Percentiles rank a stretch among this genome's conserved stretches.
phyloP scores from a whole-genome alignment of 2,329 filamentous ascomycete species.

The Phialemonium atrogriseum region DNA sequence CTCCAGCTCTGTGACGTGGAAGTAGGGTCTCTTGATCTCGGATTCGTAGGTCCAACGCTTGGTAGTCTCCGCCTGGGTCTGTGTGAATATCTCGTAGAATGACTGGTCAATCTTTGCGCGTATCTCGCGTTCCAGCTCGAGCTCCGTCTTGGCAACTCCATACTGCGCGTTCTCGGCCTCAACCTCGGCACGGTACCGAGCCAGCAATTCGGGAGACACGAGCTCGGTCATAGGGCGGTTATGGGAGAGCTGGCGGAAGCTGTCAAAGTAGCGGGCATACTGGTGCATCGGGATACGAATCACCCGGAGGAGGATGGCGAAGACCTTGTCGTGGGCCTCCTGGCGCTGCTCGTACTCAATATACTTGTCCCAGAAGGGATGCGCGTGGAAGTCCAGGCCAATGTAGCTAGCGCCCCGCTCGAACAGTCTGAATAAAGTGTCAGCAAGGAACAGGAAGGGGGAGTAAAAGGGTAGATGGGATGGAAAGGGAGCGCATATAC shows the following conservation, averaged over 20 bases:
- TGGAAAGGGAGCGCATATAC: conserved; percentile 52
- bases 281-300: conserved; percentile 92
- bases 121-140: conserved; percentile 77
- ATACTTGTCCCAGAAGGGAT: conserved; percentile 99
- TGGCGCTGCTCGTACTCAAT: conserved; percentile 92
- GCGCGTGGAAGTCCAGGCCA: conserved; percentile 86
- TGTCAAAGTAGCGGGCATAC: conserved; percentile 90
- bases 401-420: conserved; percentile 80
- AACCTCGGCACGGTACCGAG: conserved; percentile 63
- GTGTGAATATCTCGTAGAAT: conserved; percentile 73
- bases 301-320: conserved; percentile 72
- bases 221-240: conserved; percentile 65
- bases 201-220: conserved; percentile 58
- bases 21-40: conserved; percentile 92
- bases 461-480: conserved; percentile 18
- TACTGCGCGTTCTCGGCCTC: conserved; percentile 52
- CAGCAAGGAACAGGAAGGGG: conserved; percentile 15
- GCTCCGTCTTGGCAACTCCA: conserved; percentile 48
- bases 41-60: conserved; percentile 94
- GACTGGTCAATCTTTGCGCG: conserved; percentile 70
- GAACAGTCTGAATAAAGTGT: conserved; percentile 63
- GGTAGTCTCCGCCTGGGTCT: conserved; percentile 77
- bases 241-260: conserved; percentile 71
- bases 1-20: conserved; percentile 90
- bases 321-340: conserved; percentile 77